A percentile compares a stretch with the other conserved stretches of the same genome.
Evolutionary conservation across 441 rosid genomes (phyloP).

Genomic region (Flueggea neowawraea): DNA sequence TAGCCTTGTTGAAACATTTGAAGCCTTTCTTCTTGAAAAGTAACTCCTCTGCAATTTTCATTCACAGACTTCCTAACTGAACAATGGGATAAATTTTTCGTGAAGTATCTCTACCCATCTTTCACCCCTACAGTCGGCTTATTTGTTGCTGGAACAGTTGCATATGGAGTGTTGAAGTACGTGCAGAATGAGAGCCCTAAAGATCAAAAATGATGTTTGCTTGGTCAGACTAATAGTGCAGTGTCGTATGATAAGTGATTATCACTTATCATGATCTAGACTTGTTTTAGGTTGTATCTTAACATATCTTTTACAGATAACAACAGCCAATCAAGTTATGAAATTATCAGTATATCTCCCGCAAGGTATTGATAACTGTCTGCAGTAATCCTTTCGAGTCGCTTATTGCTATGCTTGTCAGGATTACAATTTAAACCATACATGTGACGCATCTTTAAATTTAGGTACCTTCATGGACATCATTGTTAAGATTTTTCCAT

Average conservation of each 20-base stretch:
- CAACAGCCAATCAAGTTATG: background rate
- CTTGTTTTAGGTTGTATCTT: background rate
- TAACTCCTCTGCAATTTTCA: slow-evolving; percentile 13
- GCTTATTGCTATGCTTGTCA: background rate
- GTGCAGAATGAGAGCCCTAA: slow-evolving; percentile 66
- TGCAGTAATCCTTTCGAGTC: background rate
- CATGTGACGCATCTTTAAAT: background rate
- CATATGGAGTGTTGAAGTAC: slow-evolving; percentile 78
- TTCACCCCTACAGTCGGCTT: slow-evolving; percentile 80
- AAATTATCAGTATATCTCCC: background rate
- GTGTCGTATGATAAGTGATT: slow-evolving; percentile 13
- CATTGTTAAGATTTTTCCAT: no score
- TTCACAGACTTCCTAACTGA: slow-evolving; percentile 80
- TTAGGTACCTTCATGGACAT: background rate
- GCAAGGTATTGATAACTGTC: background rate
- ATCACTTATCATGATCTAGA: background rate
- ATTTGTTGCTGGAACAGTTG: slow-evolving; percentile 77
- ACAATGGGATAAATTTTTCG: slow-evolving; percentile 73
- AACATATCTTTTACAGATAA: no score
- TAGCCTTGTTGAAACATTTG: background rate
- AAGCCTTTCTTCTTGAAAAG: background rate
- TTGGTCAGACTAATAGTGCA: no score
- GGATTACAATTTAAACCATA: background rate
- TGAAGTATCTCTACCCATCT: slow-evolving; percentile 78
- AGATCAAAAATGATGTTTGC: slow-evolving; percentile 51